A percentile compares a stretch with the other conserved stretches of the same genome.
Evolutionary conservation across 306 rosid species (phyloP).

Genomic region (Dalbergia cochinchinensis): DNA sequence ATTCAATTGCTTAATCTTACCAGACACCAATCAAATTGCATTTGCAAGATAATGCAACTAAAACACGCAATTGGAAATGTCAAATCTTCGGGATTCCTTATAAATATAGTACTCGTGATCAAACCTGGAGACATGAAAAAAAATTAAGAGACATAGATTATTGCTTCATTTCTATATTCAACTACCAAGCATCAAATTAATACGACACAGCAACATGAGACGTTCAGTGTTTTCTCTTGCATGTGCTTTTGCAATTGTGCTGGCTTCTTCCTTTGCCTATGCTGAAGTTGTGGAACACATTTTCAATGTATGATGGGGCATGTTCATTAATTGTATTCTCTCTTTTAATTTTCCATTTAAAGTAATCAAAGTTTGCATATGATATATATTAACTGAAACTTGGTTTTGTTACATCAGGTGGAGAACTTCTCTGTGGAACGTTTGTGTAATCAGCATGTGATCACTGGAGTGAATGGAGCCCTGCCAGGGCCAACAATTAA

Average conservation of each 20-base stretch:
- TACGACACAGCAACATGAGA: constrained; percentile 29
- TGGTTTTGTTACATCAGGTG: constrained; percentile 26
- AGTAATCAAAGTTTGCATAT: neutral
- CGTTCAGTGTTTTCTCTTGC: constrained; percentile 37
- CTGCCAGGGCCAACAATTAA: constrained; percentile 52
- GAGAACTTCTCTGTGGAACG: constrained; percentile 29
- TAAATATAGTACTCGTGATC: constrained; percentile 2
- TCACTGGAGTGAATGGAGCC: constrained; percentile 47
- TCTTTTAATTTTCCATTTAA: no score
- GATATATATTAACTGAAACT: neutral
- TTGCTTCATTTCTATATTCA: constrained; percentile 15
- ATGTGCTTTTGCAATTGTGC: constrained; percentile 45
- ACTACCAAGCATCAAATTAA: neutral
- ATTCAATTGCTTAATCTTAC: constrained; percentile 35
- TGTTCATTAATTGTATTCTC: no score
- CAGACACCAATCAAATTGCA: neutral
- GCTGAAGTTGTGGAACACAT: constrained; percentile 47
- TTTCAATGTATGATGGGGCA: constrained; percentile 48
- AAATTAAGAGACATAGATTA: neutral
- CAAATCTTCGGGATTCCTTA: constrained; percentile 13
- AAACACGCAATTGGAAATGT: constrained; percentile 44
- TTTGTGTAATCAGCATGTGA: constrained; percentile 44
- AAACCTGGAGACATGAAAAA: neutral
- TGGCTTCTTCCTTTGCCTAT: constrained; percentile 42
- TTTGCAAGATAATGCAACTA: neutral